Evolutionary conservation across 2,329 filamentous ascomycete genomes (phyloP).

Genomic region (Reticulascus tulasneorum): DNA sequence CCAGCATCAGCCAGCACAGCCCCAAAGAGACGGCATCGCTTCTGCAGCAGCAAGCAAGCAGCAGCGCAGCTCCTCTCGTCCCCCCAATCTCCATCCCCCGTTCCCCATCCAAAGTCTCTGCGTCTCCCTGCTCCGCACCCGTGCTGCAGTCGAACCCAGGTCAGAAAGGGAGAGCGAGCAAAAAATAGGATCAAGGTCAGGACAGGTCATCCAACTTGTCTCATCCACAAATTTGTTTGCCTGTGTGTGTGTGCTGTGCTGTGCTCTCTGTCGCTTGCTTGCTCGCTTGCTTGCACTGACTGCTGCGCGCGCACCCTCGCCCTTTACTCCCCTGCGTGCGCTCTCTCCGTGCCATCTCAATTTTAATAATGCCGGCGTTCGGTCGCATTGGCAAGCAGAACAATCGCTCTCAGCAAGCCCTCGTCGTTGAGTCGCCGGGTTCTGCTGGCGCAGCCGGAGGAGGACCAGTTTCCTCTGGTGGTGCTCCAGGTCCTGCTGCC

Average conservation of each 20-base stretch:
- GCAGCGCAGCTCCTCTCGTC: too few relatives aligned
- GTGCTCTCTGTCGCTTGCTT: slow-evolving; percentile 3
- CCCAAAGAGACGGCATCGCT: too few relatives aligned
- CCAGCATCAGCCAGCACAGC: too few relatives aligned
- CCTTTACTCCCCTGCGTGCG: slow-evolving; percentile 3
- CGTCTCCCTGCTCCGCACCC: too few relatives aligned
- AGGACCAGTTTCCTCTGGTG: slow-evolving; percentile 11
- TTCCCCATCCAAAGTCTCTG: too few relatives aligned
- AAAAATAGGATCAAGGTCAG: slow-evolving; percentile 13
- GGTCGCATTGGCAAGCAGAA: slow-evolving; percentile 51
- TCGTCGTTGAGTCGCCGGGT: slow-evolving; percentile 28
- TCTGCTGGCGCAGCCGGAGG: slow-evolving; percentile 14
- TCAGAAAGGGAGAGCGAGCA: slow-evolving; percentile 5
- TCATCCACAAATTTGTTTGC: too few relatives aligned
- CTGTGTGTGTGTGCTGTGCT: too few relatives aligned
- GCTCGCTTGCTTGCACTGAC: background rate
- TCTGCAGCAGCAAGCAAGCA: too few relatives aligned
- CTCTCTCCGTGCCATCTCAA: too few relatives aligned
- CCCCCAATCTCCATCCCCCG: too few relatives aligned
- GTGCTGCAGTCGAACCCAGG: too few relatives aligned
- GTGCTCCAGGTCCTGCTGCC: background rate
- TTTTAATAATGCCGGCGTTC: slow-evolving; percentile 47
- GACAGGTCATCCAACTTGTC: slow-evolving; percentile 6
- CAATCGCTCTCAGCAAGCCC: slow-evolving; percentile 54
- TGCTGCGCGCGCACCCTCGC: slow-evolving; percentile 1